Percentiles rank a stretch among this genome's conserved stretches.
These are phyloP conservation scores for Pseudoneurospora amorphoporcata DNA, from an alignment of 495 filamentous ascomycete species.

Conservation along the genomic window DNA sequence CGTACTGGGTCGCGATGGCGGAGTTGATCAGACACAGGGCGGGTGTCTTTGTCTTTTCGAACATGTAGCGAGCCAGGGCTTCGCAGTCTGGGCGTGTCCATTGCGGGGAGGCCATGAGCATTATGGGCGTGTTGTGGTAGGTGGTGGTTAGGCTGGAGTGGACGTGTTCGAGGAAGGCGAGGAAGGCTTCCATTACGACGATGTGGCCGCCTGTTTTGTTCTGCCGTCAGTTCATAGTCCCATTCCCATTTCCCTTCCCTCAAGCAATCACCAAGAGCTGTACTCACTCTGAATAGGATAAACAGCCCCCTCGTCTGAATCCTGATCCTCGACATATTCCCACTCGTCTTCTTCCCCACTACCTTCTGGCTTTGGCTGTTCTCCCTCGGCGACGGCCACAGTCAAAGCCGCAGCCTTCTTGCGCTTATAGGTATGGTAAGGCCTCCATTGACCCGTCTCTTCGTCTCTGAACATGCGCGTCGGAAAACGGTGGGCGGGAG, in stretches of 20 bases:
- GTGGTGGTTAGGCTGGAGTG: constrained; percentile 78
- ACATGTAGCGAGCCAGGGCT: constrained; percentile 77
- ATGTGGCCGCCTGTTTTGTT: constrained; percentile 55
- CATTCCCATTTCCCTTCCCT: neutral
- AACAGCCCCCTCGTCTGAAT: constrained; percentile 79
- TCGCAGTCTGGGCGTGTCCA: constrained; percentile 82
- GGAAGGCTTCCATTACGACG: constrained; percentile 79
- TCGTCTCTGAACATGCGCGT: constrained; percentile 91
- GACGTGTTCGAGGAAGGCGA: constrained; percentile 79
- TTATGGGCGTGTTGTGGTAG: constrained; percentile 81
- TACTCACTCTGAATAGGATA: constrained; percentile 59
- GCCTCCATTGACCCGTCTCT: constrained; percentile 70
- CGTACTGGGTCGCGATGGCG: constrained; percentile 72
- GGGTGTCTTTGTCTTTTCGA: constrained; percentile 92
- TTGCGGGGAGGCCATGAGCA: constrained; percentile 74
- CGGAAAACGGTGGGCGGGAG: constrained; percentile 66
- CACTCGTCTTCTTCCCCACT: constrained; percentile 25
- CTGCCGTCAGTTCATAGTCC: neutral
- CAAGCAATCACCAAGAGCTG: neutral
- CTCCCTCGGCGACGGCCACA: neutral
- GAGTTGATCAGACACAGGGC: constrained; percentile 80
- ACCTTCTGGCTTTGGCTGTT: constrained; percentile 4
- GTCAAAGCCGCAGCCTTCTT: constrained; percentile 42
- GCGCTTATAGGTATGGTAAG: constrained; percentile 66
- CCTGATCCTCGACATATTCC: constrained; percentile 76